Conservation (phyloP, 441 rosid genomes). For the Euphorbia celastroides region DNA sequence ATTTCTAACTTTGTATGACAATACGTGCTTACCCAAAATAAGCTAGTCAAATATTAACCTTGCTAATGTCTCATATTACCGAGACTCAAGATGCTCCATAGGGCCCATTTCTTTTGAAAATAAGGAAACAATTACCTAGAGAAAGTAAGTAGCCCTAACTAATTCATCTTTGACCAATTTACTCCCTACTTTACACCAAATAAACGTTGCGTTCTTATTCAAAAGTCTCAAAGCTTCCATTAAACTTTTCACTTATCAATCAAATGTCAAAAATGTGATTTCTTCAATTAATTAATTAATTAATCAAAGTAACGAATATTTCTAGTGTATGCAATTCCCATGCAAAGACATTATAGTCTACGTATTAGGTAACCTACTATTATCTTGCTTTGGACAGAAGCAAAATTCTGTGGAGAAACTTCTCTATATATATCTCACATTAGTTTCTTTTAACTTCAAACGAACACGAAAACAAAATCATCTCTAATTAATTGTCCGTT, state of each 20-base stretch:
- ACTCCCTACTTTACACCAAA: neutral
- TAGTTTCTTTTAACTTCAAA: slow-evolving; percentile 11
- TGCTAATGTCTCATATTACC: no score
- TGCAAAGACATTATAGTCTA: slow-evolving; percentile 35
- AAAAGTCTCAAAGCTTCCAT: neutral
- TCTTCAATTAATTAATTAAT: neutral
- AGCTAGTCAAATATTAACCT: no score
- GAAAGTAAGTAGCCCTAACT: neutral
- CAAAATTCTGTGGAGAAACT: slow-evolving; percentile 8
- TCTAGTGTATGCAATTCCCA: slow-evolving; percentile 17
- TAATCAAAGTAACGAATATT: neutral
- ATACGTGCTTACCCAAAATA: no score
- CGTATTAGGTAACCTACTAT: slow-evolving; percentile 65
- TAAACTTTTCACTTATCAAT: neutral
- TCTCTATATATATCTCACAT: slow-evolving; percentile 36
- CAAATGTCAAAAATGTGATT: neutral
- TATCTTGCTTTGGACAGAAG: slow-evolving; percentile 19
- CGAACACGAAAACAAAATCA: slow-evolving; percentile 2
- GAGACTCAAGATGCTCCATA: no score
- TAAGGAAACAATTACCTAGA: neutral
- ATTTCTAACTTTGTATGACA: no score
- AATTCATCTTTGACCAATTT: slow-evolving; percentile 15
- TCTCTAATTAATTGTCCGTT: neutral
- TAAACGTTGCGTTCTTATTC: slow-evolving; percentile 12
- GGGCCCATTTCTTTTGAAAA: neutral